Conservation (phyloP, 371 early-diverging fungal species). For the Fennellomyces sp. region DNA sequence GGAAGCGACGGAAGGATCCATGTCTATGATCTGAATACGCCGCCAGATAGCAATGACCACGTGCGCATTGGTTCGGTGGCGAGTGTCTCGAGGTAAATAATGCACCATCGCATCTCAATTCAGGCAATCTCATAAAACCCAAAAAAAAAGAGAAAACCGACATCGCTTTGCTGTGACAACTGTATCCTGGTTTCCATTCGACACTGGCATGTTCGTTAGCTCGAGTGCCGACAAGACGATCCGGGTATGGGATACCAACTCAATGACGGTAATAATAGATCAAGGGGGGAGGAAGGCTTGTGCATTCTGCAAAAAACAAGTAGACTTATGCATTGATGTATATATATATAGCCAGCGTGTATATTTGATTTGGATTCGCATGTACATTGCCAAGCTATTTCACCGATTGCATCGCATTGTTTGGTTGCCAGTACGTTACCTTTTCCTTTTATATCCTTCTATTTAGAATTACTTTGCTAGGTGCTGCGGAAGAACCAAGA, state of each 20-base stretch:
- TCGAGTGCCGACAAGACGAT: slow-evolving; percentile 81
- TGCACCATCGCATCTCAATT: not conserved
- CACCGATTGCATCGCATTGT: slow-evolving; percentile 72
- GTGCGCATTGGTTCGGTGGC: slow-evolving; percentile 49
- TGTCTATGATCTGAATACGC: slow-evolving; percentile 69
- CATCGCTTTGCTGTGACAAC: slow-evolving; percentile 73
- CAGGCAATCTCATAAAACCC: not conserved
- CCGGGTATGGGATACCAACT: slow-evolving; percentile 86
- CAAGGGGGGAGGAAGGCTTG: not conserved
- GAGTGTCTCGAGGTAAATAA: slow-evolving; percentile 44
- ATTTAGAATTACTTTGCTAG: slow-evolving; percentile 17
- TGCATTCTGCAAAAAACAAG: not conserved
- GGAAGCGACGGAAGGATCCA: slow-evolving; percentile 71
- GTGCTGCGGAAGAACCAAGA: slow-evolving; percentile 66
- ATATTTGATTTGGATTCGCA: slow-evolving; percentile 68
- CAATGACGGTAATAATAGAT: slow-evolving; percentile 55
- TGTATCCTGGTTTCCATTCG: slow-evolving; percentile 86
- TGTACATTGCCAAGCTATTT: slow-evolving; percentile 73
- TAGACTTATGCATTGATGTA: not conserved
- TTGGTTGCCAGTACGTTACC: slow-evolving; percentile 75
- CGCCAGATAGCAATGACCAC: slow-evolving; percentile 25
- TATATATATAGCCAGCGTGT: slow-evolving; percentile 54
- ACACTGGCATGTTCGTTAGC: slow-evolving; percentile 85
- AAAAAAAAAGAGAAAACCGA: slow-evolving; percentile 36
- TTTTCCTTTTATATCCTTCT: not conserved